These are phyloP conservation scores for Otatea glauca DNA, from an alignment of 176 grass and related monocot genomes.

Conservation along the genomic window DNA sequence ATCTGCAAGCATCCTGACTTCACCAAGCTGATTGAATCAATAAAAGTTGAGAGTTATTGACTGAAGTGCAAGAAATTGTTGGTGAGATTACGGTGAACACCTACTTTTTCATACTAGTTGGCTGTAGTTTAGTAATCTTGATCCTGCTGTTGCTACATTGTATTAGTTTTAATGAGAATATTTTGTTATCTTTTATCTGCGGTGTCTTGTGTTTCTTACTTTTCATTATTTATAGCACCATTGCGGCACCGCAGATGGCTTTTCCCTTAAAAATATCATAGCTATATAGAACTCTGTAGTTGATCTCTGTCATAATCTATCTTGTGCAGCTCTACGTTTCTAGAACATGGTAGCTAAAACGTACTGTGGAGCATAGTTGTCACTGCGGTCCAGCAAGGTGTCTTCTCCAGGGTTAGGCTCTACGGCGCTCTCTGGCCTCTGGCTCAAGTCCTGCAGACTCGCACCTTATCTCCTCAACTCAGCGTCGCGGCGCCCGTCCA, in stretches of 20 bases:
- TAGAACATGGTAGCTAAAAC: background rate
- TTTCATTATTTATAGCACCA: background rate
- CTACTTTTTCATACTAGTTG: constrained; percentile 8
- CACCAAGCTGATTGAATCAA: constrained; percentile 67
- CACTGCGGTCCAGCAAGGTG: too few species aligned
- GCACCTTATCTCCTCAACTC: too few species aligned
- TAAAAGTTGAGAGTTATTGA: constrained; percentile 52
- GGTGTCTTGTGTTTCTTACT: background rate
- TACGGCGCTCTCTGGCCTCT: too few species aligned
- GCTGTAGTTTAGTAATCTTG: constrained; percentile 28
- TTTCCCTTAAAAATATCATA: background rate
- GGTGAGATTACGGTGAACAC: constrained; percentile 34
- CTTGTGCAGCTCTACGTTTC: background rate
- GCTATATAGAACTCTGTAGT: background rate
- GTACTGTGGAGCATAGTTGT: too few species aligned
- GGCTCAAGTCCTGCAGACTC: too few species aligned
- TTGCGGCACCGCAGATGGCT: background rate
- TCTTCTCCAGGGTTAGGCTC: too few species aligned
- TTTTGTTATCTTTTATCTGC: constrained; percentile 1
- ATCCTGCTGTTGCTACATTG: background rate
- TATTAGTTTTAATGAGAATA: constrained; percentile 27
- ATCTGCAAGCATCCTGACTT: constrained; percentile 66
- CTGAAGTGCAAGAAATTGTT: constrained; percentile 14
- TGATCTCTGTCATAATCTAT: background rate
- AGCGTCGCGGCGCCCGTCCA: too few species aligned